These are phyloP conservation scores for Cocos nucifera DNA, from an alignment of 176 grass and related monocot species.

Conservation along the genomic window DNA sequence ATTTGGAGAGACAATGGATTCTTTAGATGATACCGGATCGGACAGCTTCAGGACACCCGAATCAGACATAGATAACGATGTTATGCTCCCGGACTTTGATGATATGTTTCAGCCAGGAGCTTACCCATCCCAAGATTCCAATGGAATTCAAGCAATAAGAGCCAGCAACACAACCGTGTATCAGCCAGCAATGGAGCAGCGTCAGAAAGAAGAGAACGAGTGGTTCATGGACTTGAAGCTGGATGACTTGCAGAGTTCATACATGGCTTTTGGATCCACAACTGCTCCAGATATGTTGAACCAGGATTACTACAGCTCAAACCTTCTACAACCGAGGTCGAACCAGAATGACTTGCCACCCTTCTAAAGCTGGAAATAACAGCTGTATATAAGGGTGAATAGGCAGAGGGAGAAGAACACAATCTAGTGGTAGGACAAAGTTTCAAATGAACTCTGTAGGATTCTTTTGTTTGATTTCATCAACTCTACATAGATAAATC, in stretches of 20 bases:
- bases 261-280: not conserved
- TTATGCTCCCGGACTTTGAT: not conserved
- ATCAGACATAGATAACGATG: not conserved
- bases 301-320: not conserved
- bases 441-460: too few species aligned
- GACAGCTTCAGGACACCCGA: conserved; percentile 9
- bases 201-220: conserved; percentile 11
- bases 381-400: conserved; percentile 2
- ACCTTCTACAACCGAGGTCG: not conserved
- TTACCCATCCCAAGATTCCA: not conserved
- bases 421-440: too few species aligned
- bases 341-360: not conserved
- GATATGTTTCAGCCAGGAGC: not conserved
- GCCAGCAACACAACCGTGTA: not conserved
- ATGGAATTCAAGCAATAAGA: not conserved
- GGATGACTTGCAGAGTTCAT: conserved; percentile 15
- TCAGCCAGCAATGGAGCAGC: not conserved
- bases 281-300: not conserved
- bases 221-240: conserved; percentile 16
- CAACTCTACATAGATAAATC: too few species aligned
- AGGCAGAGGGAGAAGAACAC: too few species aligned
- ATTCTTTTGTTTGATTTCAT: too few species aligned
- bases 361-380: not conserved
- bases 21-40: not conserved
- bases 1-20: not conserved